Evolutionary conservation across 148 eudicot species (phyloP).

Genomic region (Dysphania ambrosioides): DNA sequence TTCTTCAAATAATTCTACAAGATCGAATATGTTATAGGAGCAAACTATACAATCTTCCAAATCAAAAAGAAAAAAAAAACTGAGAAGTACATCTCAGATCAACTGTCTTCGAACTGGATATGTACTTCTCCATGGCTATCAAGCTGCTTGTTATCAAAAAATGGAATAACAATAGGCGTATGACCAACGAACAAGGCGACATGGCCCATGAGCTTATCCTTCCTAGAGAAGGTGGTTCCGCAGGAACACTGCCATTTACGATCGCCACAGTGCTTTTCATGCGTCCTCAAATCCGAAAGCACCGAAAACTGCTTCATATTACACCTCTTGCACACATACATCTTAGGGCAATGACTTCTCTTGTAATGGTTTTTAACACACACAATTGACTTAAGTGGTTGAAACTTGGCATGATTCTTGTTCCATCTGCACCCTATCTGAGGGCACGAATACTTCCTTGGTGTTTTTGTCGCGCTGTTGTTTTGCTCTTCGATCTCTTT

Average conservation of each 20-base stretch:
- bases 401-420: conserved; percentile 66
- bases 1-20: too few species aligned
- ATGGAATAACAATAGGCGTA: conserved; percentile 33
- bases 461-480: neutral
- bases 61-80: too few species aligned
- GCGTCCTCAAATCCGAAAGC: conserved; percentile 71
- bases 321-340: conserved; percentile 78
- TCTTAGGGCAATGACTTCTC: conserved; percentile 89
- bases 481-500: conserved; percentile 11
- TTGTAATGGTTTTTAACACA: conserved; percentile 92
- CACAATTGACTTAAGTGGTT: conserved; percentile 79
- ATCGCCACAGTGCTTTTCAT: conserved; percentile 92
- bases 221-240: conserved; percentile 88
- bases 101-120: conserved; percentile 17
- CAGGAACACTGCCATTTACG: conserved; percentile 83
- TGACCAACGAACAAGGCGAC: conserved; percentile 77
- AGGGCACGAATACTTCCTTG: conserved; percentile 77
- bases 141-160: conserved; percentile 13
- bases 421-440: conserved; percentile 88
- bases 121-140: conserved; percentile 4
- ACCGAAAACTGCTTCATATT: conserved; percentile 71
- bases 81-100: neutral
- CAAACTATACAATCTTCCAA: too few species aligned
- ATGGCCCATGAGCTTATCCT: conserved; percentile 92
- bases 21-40: too few species aligned